phyloP scores from a whole-genome alignment of 2,329 filamentous ascomycete species.

The Nothopassalora personata region DNA sequence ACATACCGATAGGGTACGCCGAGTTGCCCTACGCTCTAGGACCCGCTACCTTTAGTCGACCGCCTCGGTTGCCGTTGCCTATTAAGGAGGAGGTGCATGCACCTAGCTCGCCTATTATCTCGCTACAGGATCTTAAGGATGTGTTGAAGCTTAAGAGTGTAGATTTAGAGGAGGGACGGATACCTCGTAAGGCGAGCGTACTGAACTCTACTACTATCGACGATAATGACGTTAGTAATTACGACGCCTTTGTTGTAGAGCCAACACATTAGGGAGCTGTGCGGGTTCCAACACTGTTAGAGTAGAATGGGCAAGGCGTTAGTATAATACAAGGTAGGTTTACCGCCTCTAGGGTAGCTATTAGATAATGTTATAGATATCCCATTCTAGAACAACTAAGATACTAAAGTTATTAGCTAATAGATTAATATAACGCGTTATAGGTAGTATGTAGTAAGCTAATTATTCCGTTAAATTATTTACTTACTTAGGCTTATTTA shows the following conservation, averaged over 20 bases:
- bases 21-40: constrained; percentile 34
- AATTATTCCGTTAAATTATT: too few relatives aligned
- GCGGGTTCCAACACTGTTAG: constrained; percentile 75
- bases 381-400: too few relatives aligned
- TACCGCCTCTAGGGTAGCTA: too few relatives aligned
- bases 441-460: too few relatives aligned
- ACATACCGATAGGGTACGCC: constrained; percentile 21
- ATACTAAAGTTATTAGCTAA: too few relatives aligned
- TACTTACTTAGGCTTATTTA: too few relatives aligned
- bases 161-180: constrained; percentile 46
- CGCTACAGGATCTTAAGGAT: constrained; percentile 55
- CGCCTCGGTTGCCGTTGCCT: constrained; percentile 82
- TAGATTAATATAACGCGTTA: too few relatives aligned
- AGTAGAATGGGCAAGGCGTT: constrained; percentile 73
- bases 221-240: constrained; percentile 60
- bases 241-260: constrained; percentile 62
- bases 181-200: constrained; percentile 51
- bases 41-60: constrained; percentile 53
- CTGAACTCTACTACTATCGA: constrained; percentile 59
- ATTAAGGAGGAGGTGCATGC: constrained; percentile 89
- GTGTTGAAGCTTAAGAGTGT: constrained; percentile 41
- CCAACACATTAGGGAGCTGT: constrained; percentile 62
- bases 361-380: too few relatives aligned
- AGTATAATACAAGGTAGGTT: too few relatives aligned
- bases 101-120: constrained; percentile 83